These are phyloP conservation scores for Phytopythium boreale DNA, from an alignment of 352 stramenopile genomes.

Conservation along the genomic window DNA sequence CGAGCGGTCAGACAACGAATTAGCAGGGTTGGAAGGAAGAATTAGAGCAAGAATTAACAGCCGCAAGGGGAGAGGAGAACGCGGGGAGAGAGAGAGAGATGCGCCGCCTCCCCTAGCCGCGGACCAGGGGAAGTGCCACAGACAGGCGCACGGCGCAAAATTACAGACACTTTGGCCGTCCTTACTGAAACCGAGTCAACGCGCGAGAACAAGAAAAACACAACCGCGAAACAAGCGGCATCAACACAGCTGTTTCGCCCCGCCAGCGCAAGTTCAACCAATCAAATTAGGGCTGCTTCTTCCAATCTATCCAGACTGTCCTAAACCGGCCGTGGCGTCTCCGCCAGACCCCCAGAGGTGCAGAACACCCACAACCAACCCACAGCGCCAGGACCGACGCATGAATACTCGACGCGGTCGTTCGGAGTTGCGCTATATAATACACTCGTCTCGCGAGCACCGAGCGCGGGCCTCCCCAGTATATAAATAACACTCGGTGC, in stretches of 20 bases:
- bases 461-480: neutral
- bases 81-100: neutral
- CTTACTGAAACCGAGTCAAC: neutral
- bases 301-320: neutral
- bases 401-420: neutral
- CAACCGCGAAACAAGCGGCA: neutral
- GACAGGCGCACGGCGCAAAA: neutral
- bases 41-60: no score
- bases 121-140: neutral
- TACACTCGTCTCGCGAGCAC: neutral
- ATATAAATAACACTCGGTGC: neutral
- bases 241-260: slow-evolving; percentile 1
- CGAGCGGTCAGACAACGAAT: neutral
- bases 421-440: neutral
- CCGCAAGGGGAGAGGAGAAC: neutral
- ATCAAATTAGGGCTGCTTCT: slow-evolving; percentile 2
- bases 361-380: slow-evolving; percentile 2
- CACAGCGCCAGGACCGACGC: neutral
- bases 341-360: neutral
- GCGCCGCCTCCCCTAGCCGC: neutral
- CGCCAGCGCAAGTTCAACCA: slow-evolving; percentile 7
- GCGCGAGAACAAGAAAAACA: neutral
- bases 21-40: no score
- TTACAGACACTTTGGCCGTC: neutral
- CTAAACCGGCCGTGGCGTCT: neutral